A percentile compares a stretch with the other conserved stretches of the same genome.
phyloP scores from a whole-genome alignment of 1,284 basidiomycete species.

The Pterulicium gracile region DNA sequence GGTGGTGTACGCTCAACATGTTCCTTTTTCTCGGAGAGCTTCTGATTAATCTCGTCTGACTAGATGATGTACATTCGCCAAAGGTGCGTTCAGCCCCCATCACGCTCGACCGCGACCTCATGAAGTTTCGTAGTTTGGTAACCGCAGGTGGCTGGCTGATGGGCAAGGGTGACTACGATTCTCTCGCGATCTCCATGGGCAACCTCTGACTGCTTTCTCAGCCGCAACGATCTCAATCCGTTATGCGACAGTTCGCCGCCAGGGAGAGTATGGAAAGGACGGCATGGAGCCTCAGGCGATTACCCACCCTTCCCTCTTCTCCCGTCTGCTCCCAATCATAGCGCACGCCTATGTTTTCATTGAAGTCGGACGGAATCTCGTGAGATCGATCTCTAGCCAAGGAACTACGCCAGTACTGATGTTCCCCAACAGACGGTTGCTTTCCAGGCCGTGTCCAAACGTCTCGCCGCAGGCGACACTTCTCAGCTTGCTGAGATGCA shows the following conservation, averaged over 20 bases:
- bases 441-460: constrained; percentile 37
- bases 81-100: constrained; percentile 23
- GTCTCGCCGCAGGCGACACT: constrained; percentile 45
- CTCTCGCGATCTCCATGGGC: neutral
- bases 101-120: neutral
- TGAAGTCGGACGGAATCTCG: constrained; percentile 50
- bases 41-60: too few species aligned
- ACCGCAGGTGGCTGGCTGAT: constrained; percentile 45
- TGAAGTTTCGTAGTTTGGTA: constrained; percentile 39
- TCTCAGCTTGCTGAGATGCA: constrained; percentile 62
- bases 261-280: constrained; percentile 41
- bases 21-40: too few species aligned
- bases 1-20: constrained; percentile 68
- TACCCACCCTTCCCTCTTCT: constrained; percentile 58
- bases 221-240: constrained; percentile 66
- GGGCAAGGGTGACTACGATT: constrained; percentile 35
- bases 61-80: constrained; percentile 67
- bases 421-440: constrained; percentile 29
- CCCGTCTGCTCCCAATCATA: constrained; percentile 60
- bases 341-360: constrained; percentile 67
- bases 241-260: constrained; percentile 65
- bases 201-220: constrained; percentile 15
- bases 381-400: constrained; percentile 20
- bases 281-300: constrained; percentile 60
- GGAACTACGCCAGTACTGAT: too few species aligned